Evolutionary conservation across 345 rosid genomes (phyloP), one percentile per base, ranked within the genome.

Genomic region (Bruguiera gymnorhiza): DNA sequence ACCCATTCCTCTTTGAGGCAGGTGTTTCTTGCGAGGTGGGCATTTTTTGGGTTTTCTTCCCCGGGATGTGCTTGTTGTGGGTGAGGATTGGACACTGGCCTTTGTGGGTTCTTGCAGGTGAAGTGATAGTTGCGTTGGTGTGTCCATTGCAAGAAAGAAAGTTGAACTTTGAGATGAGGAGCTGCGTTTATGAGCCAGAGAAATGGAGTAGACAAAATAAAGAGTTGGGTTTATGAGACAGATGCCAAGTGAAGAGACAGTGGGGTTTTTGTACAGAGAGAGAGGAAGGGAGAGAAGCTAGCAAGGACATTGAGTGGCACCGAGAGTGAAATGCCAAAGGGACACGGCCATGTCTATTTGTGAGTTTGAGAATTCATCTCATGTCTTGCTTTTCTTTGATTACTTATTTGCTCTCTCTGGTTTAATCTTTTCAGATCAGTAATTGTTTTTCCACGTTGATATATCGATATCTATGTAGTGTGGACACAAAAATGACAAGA

Each of bases 1-100:
- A 6, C 98, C 98, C 90, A 87, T 86, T 3, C 98, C 98, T 72
- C 98, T 84, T 68, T 69, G 84, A 0, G 75, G 81, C 0, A 73
- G 81, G 65, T 24, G 73, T 70, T 85, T 87, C 84, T 87, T 92
- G 60, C 74, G 88, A 65, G 65, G 24, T 46, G 55, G 36, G 29
- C 27, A 24, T 57, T 69, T 75, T 52, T 18, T 68, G 76, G 73
- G 63, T 56, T 57, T 79, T 60, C 72, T 71, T 7, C 66, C 29
- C 27, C 79, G 46, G 57, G 23, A 23, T 43, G 34, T 31, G 21
- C 10, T 29, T 29, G 20, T n/a, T 29, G 43, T 24, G 36, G 24
- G 68, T 6, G 23, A 53, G 29, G 63, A 24, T 54, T 54, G 13
- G 51, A 32, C 24, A 18, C 39, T 23, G 63, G n/a, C 72, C 65